Conservation (phyloP, 2,329 filamentous ascomycete species). For the Dactylellina cionopaga region DNA sequence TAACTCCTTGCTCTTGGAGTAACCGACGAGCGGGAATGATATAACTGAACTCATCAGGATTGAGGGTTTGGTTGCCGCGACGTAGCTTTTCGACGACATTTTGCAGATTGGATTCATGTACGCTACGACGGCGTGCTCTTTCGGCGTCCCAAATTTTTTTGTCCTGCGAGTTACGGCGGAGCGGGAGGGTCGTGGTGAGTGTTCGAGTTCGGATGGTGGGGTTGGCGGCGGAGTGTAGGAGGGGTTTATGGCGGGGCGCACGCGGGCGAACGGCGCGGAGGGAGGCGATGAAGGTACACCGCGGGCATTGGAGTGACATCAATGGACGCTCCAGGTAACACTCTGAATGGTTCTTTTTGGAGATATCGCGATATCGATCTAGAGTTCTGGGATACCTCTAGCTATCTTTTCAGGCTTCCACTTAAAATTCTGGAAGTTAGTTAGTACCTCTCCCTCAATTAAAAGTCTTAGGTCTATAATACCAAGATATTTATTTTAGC, state of each 20-base stretch:
- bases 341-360: neutral
- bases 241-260: constrained; percentile 19
- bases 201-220: neutral
- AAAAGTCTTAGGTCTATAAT: too few species aligned
- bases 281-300: constrained; percentile 30
- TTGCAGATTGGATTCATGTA: neutral
- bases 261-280: constrained; percentile 12
- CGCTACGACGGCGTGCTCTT: too few species aligned
- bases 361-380: too few species aligned
- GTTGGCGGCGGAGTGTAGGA: neutral
- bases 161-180: neutral
- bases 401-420: too few species aligned
- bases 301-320: constrained; percentile 48
- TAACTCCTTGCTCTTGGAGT: too few species aligned
- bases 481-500: too few species aligned
- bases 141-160: neutral
- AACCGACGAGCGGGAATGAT: too few species aligned
- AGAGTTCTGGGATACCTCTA: too few species aligned
- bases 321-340: neutral
- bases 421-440: too few species aligned
- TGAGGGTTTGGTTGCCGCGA: neutral
- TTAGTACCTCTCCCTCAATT: too few species aligned
- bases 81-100: neutral
- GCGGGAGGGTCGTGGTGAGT: constrained; percentile 26
- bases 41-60: neutral